Percentiles rank a stretch among this genome's conserved stretches.
Evolutionary conservation across 805 yeast genomes (phyloP).

Genomic region (Ogataea polymorpha): DNA sequence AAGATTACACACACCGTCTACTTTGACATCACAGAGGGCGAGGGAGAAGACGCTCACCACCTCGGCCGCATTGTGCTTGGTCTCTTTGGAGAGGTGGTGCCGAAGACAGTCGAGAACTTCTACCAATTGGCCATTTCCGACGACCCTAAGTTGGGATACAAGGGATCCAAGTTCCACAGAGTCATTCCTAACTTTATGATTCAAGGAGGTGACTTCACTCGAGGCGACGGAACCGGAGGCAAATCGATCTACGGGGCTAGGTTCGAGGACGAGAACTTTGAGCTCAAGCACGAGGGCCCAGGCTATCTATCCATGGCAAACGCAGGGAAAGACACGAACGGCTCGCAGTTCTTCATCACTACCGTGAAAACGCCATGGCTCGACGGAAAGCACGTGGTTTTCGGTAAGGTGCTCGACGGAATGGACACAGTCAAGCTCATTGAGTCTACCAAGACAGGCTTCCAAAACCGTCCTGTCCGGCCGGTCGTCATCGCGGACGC

Average conservation of each 20-base stretch:
- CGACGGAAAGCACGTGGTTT: conserved; percentile 92
- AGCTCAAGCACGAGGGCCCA: conserved; percentile 63
- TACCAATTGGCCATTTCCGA: conserved; percentile 75
- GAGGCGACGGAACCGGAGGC: conserved; percentile 70
- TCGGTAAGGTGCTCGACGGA: conserved; percentile 91
- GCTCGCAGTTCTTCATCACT: conserved; percentile 93
- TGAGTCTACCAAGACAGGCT: conserved; percentile 66
- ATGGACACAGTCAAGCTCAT: conserved; percentile 75
- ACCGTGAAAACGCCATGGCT: conserved; percentile 90
- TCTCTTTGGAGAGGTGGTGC: conserved; percentile 80
- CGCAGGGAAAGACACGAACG: conserved; percentile 78
- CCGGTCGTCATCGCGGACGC: conserved; percentile 62
- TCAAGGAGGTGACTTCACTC: conserved; percentile 79
- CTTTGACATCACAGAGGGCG: conserved; percentile 84
- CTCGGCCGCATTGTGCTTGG: conserved; percentile 87
- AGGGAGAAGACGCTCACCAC: conserved; percentile 55
- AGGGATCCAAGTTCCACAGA: conserved; percentile 66
- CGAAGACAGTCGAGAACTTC: conserved; percentile 87
- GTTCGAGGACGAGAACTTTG: conserved; percentile 68
- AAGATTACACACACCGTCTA: conserved; percentile 74
- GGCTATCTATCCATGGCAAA: conserved; percentile 77
- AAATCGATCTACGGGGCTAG: conserved; percentile 68
- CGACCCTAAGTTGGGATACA: conserved; percentile 63
- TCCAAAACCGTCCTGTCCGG: conserved; percentile 69
- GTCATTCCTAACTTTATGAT: conserved; percentile 71